Base-by-base conservation (phyloP, 176 grass and related monocot species). In the Tillandsia fasciculata region DNA sequence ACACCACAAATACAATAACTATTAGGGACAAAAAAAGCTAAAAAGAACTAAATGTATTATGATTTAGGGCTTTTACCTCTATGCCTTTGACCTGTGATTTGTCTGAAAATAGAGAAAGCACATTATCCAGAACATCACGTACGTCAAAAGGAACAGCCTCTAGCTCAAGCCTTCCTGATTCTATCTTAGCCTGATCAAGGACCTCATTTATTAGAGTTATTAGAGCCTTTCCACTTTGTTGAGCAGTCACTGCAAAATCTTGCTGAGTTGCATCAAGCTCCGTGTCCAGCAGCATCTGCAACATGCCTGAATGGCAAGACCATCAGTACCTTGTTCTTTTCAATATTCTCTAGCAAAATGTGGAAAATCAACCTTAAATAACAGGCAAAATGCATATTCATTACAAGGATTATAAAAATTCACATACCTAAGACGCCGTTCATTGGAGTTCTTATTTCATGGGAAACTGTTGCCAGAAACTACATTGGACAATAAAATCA, bases 371-470 rank as follows among this genome's bases (percentile, higher is more conserved):
- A 77, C 14, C 53, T 15, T 52, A 72, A 42, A 53, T 51, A 49
- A 20, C 18, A 76, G 15, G 51, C 13, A 20, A 69, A 51, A 24
- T 48, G 15, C 14, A 61, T 11, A 70, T 58, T 49, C 63, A 69
- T 56, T 71, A 53, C 4, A 78, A 53, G 65, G 15, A 28, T 53
- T 50, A 22, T 48, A 71, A 72, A 27, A 52, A 48, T 15, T 26
- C 5, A 83, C 79, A 78, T 66, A 92, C 90, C 90, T 88, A 92
- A 74, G 74, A 92, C 90, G 64, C 90, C 85, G 76, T 92, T 86
- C 90, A 92, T 92, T 73, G 83, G 90, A 75, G 90, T 92, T 78
- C 90, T 78, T 63, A 92, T 92, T 79, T 92, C 90, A 70, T 92
- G 85, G 52, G 90, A 92, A 86, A 92, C 85, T 66, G 85, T 92